These are phyloP conservation scores for Rhizopogon sp. DNA, from an alignment of 768 basidiomycete genomes.

Conservation along the genomic window DNA sequence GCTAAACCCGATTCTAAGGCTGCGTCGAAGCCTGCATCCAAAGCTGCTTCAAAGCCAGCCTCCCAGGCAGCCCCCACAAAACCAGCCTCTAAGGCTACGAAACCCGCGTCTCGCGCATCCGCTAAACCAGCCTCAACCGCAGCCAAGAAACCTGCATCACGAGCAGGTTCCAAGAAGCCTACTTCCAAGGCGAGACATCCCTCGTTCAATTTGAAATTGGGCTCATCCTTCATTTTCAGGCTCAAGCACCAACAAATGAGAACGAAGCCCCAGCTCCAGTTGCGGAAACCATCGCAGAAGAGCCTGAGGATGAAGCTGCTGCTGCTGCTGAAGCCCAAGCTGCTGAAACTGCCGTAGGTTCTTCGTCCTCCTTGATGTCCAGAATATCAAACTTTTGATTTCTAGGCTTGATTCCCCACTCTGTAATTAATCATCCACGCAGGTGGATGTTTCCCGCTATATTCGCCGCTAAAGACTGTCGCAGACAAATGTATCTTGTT, in stretches of 20 bases:
- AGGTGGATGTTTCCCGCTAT: slow-evolving; percentile 9
- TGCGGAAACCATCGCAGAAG: slow-evolving; percentile 52
- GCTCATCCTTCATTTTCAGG: slow-evolving; percentile 12
- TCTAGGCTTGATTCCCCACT: slow-evolving; percentile 16
- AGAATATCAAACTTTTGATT: not conserved
- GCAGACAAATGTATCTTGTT: slow-evolving; percentile 28
- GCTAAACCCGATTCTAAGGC: slow-evolving; percentile 29
- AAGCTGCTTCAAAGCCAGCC: slow-evolving; percentile 34
- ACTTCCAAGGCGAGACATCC: slow-evolving; percentile 46
- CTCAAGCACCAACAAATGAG: slow-evolving; percentile 31
- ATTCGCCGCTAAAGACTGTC: slow-evolving; percentile 11
- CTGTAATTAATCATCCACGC: slow-evolving; percentile 10
- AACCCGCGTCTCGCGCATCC: slow-evolving; percentile 35
- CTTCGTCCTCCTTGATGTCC: not conserved
- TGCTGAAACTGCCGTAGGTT: slow-evolving; percentile 20
- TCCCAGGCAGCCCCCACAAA: slow-evolving; percentile 31
- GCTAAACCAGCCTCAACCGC: slow-evolving; percentile 41
- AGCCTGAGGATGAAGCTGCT: slow-evolving; percentile 40
- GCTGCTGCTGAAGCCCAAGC: slow-evolving; percentile 34
- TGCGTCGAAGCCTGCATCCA: slow-evolving; percentile 30
- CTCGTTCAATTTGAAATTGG: not conserved
- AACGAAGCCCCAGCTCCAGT: slow-evolving; percentile 34
- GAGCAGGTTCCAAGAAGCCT: slow-evolving; percentile 59
- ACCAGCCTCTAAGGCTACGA: slow-evolving; percentile 36
- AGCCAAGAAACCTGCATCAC: slow-evolving; percentile 49